Percentiles rank a stretch among this genome's conserved stretches.
These are phyloP conservation scores for Kodamaea alishanica DNA, from an alignment of 1,139 yeast genomes.

Conservation along the genomic window DNA sequence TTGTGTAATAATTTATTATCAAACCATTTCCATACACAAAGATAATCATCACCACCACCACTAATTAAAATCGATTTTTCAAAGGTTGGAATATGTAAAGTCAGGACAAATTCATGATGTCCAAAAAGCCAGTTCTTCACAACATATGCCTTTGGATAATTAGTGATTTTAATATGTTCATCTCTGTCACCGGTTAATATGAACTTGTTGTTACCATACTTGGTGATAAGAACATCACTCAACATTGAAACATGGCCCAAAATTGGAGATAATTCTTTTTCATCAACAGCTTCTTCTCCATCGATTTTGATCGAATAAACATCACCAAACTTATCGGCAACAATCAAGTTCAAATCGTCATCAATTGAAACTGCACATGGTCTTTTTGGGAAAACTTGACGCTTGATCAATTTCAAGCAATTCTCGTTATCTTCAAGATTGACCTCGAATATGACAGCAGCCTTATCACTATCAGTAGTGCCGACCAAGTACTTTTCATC, in stretches of 20 bases:
- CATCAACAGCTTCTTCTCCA: slow-evolving; percentile 28
- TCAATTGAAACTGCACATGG: slow-evolving; percentile 78
- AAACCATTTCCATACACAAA: slow-evolving; percentile 80
- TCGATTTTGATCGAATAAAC: slow-evolving; percentile 60
- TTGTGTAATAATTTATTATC: slow-evolving; percentile 40
- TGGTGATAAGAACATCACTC: slow-evolving; percentile 58
- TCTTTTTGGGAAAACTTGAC: slow-evolving; percentile 83
- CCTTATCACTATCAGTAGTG: slow-evolving; percentile 80
- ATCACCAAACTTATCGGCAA: slow-evolving; percentile 98
- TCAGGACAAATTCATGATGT: slow-evolving; percentile 76
- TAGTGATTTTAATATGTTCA: slow-evolving; percentile 89
- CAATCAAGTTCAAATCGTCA: slow-evolving; percentile 50
- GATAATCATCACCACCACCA: slow-evolving; percentile 85
- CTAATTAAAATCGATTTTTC: slow-evolving; percentile 51
- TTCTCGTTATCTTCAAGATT: slow-evolving; percentile 26
- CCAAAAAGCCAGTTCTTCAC: slow-evolving; percentile 85
- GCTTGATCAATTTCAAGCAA: slow-evolving; percentile 52
- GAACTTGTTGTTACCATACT: slow-evolving; percentile 46
- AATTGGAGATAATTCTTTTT: slow-evolving; percentile 54
- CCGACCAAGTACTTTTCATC: slow-evolving; percentile 58
- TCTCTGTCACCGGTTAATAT: slow-evolving; percentile 88
- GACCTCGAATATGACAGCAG: slow-evolving; percentile 60
- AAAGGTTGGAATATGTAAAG: slow-evolving; percentile 52
- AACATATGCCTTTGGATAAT: slow-evolving; percentile 73
- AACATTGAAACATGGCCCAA: slow-evolving; percentile 97